Base-by-base conservation (phyloP, 306 rosid genomes). In the Prinsepia uniflora region DNA sequence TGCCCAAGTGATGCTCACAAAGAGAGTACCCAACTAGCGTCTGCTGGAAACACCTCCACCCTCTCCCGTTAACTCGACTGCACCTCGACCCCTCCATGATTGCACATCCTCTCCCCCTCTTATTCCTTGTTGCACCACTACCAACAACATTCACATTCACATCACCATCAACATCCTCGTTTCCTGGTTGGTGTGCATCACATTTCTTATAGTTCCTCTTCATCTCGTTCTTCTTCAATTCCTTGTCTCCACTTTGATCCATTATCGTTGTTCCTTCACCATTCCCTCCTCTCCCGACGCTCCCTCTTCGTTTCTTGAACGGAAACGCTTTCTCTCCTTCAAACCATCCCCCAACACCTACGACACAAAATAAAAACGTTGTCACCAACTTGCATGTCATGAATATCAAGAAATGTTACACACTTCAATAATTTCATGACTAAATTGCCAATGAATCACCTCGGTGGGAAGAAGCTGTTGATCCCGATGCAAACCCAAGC, bases 21-120 rank as follows among this genome's bases (percentile, higher is more conserved):
- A 95, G 88, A 2, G 99, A 91, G 86, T 95, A 95, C 18, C 99
- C 99, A 5, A 95, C 99, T 0, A 95, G 96, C 3, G 99, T 95
- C 52, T 86, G 97, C 62, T 95, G 99, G 56, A 86, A 87, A 14
- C 97, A 95, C 54, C 99, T 76, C 99, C 99, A 95, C 22, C 99
- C 99, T 41, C 99, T 82, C 19, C 99, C 99, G n/a, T 95, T 95
- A 20, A 95, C 97, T 3, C 99, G 96, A 76, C 99, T 95, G 89
- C 99, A 95, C 91, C 97, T 48, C 6, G 99, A 95, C 6, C 99
- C 99, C 80, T 95, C 97, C 99, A 89, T 87, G 0, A 95, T 36
- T 74, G 80, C 79, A 41, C 81, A 81, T 8, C 88, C 85, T 60
- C 88, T 78, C 8, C 68, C 77, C 62, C 71, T 79, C 86, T 81